A percentile compares a stretch with the other conserved stretches of the same genome.
Conservation (phyloP, 306 rosid species). For the Glycine soja region DNA sequence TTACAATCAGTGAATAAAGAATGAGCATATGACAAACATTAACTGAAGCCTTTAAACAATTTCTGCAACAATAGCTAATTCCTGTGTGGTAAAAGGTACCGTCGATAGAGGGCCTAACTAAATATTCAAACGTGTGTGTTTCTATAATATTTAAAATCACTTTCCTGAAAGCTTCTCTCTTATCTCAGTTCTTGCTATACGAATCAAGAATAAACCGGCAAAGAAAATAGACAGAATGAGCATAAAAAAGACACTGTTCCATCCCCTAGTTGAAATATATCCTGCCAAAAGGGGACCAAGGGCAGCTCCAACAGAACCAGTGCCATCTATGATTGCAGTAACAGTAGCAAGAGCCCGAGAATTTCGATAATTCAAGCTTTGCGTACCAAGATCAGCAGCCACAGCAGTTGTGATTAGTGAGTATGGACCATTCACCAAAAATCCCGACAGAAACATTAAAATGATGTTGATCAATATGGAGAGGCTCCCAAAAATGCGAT, state of each 20-base stretch:
- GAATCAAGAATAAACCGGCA: slow-evolving; percentile 73
- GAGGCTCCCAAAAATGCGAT: slow-evolving; percentile 75
- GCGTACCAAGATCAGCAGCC: slow-evolving; percentile 90
- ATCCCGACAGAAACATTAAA: slow-evolving; percentile 77
- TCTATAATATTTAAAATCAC: slow-evolving; percentile 48
- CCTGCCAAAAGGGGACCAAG: slow-evolving; percentile 92
- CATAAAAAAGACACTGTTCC: slow-evolving; percentile 85
- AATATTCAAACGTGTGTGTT: slow-evolving; percentile 42
- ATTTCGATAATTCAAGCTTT: slow-evolving; percentile 55
- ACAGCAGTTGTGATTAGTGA: slow-evolving; percentile 91
- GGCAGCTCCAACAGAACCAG: slow-evolving; percentile 92
- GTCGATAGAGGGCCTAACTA: slow-evolving; percentile 23
- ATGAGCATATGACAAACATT: slow-evolving; percentile 38
- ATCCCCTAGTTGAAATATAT: slow-evolving; percentile 72
- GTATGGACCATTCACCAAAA: slow-evolving; percentile 75
- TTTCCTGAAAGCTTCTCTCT: slow-evolving; percentile 61
- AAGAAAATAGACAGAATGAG: slow-evolving; percentile 70
- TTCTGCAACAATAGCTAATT: slow-evolving; percentile 32
- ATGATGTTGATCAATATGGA: slow-evolving; percentile 68
- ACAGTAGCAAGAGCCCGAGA: slow-evolving; percentile 85
- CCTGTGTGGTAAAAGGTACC: slow-evolving; percentile 19
- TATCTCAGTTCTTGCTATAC: slow-evolving; percentile 71
- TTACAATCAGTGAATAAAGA: slow-evolving; percentile 27
- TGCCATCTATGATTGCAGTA: slow-evolving; percentile 91
- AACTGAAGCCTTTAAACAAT: slow-evolving; percentile 35